A percentile compares a stretch with the other conserved stretches of the same genome.
Evolutionary conservation across 2,329 filamentous ascomycete genomes (phyloP).

Genomic region (Metarhizium rileyi): DNA sequence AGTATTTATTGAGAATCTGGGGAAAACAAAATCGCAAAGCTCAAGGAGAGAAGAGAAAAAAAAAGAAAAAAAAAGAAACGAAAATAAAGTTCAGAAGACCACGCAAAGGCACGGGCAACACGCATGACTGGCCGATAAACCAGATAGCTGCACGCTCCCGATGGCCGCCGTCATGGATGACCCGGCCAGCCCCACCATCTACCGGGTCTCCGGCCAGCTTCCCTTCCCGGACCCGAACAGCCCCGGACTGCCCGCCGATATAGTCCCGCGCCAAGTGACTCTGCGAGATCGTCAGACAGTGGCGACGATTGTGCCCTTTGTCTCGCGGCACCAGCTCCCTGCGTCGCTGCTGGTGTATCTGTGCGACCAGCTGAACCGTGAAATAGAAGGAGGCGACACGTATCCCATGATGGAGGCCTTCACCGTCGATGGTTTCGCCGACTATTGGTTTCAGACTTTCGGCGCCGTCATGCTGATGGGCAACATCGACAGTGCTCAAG

Average conservation of each 20-base stretch:
- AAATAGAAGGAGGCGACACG: conserved; percentile 86
- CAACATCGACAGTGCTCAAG: conserved; percentile 53
- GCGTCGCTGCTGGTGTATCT: conserved; percentile 65
- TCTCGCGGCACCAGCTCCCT: conserved; percentile 67
- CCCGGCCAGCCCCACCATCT: conserved; percentile 59
- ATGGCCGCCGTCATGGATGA: conserved; percentile 78
- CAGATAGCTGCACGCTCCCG: too few species aligned
- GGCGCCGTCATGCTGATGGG: conserved; percentile 81
- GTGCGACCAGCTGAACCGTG: conserved; percentile 74
- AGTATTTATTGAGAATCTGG: too few species aligned
- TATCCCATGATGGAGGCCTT: conserved; percentile 80
- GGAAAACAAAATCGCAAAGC: not conserved
- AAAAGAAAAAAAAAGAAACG: not conserved
- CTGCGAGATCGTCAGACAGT: conserved; percentile 75
- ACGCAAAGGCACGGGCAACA: too few species aligned
- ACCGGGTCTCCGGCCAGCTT: conserved; percentile 55
- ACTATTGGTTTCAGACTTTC: conserved; percentile 89
- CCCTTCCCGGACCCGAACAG: conserved; percentile 55
- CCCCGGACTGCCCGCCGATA: conserved; percentile 56
- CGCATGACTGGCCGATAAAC: too few species aligned
- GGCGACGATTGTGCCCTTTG: conserved; percentile 76
- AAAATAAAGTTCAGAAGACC: too few species aligned
- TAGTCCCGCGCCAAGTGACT: conserved; percentile 67
- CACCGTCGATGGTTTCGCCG: conserved; percentile 62
- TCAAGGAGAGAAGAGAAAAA: not conserved